Evolutionary conservation across 495 filamentous ascomycete species (phyloP), one percentile per base, ranked within the genome.

Genomic region (Annulohypoxylon maeteangense): DNA sequence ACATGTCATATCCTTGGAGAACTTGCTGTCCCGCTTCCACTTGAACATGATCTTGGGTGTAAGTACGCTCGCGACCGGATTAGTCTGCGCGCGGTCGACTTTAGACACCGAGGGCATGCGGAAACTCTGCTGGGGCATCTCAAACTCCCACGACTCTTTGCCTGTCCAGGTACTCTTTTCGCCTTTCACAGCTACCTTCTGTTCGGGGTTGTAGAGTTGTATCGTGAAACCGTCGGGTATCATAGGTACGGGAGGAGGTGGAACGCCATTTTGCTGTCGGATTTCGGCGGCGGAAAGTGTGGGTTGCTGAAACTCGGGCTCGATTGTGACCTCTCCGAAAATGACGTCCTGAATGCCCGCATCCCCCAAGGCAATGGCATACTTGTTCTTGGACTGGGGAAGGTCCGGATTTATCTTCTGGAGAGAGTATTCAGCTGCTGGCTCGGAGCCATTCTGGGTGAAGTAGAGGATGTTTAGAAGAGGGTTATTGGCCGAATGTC

Each of bases 181-280:
- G 76, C 92, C 87, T 76, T 84, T 88, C 45, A 98, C 84, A 0
- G 81, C 60, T 27, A 98, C 82, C 67, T 91, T 83, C 78, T 97
- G 94, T 81, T 98, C 94, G 0, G 95, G 95, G 75, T 97, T 93
- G 86, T 98, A 98, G 10, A 99, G 90, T 70, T 95, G 91, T 58
- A 98, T 86, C 16, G 86, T 85, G 78, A 98, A 97, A 55, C 86
- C 86, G 45, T 87, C 87, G 1, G 95, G 95, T 34, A 94, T 81
- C 22, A 93, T 84, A 10, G 95, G 90, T 72, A 94, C 90, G 0
- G 91, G 89, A 4, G 90, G 84, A 16, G 92, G 90, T 3, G 90
- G 81, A 0, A 87, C 81, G 1, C 90, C 91, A 53, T 71, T 71
- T 74, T 93, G 92, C 36, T 87, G 86, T 53, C 93, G 88, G 31